phyloP scores from a whole-genome alignment of 1,139 yeast genomes.

The Kluyveromyces sp. region DNA sequence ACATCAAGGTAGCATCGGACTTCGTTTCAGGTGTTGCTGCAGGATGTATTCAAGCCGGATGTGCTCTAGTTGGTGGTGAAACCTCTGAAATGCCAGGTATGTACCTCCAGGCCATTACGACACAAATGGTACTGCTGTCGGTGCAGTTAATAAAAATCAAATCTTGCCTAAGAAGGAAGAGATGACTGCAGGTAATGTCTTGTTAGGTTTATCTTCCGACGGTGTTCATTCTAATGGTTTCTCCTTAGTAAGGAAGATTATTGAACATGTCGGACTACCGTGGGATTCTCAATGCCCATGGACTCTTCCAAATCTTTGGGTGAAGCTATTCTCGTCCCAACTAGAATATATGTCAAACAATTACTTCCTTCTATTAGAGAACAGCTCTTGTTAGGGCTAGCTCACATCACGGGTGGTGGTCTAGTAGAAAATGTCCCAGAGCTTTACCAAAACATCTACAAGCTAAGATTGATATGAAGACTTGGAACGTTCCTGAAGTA shows the following conservation, averaged over 20 bases:
- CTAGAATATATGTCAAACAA: constrained; percentile 90
- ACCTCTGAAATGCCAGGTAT: constrained; percentile 99
- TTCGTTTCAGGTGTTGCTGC: constrained; percentile 94
- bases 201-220: constrained; percentile 80
- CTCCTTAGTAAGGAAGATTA: constrained; percentile 90
- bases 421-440: constrained; percentile 92
- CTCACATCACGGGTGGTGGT: constrained; percentile 99
- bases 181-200: constrained; percentile 72
- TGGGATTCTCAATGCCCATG: constrained; percentile 83
- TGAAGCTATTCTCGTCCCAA: constrained; percentile 79
- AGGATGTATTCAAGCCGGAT: constrained; percentile 91
- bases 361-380: constrained; percentile 65
- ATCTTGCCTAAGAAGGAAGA: constrained; percentile 62
- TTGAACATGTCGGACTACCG: constrained; percentile 61
- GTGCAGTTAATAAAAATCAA: constrained; percentile 81
- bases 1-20: constrained; percentile 72
- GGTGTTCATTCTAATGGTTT: constrained; percentile 97
- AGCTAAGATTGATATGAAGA: constrained; percentile 69
- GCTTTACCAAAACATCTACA: constrained; percentile 75
- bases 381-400: constrained; percentile 72
- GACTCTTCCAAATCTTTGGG: constrained; percentile 67
- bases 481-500: constrained; percentile 81
- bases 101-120: constrained; percentile 93
- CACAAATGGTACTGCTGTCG: constrained; percentile 96
- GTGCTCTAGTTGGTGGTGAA: constrained; percentile 98